Conservation (phyloP, 768 basidiomycete genomes). For the Albatrellus ellisii region DNA sequence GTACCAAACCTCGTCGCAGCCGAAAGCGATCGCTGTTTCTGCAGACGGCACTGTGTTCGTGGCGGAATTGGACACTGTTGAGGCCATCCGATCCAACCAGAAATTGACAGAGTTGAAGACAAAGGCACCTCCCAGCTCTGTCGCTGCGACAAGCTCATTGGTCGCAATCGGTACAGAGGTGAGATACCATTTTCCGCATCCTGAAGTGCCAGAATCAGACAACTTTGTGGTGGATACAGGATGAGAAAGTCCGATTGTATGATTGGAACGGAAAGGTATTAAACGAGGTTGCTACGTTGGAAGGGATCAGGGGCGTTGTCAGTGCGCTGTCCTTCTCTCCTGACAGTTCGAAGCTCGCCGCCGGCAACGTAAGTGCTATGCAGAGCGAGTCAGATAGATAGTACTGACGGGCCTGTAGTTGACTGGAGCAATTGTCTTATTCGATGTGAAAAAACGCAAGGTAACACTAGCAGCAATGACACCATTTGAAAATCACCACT, state of each 20-base stretch:
- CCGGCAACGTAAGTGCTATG: slow-evolving; percentile 64
- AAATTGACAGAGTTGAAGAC: slow-evolving; percentile 43
- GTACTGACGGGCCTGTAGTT: slow-evolving; percentile 32
- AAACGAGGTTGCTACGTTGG: slow-evolving; percentile 40
- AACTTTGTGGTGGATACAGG: slow-evolving; percentile 25
- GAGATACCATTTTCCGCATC: slow-evolving; percentile 15
- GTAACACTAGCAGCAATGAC: slow-evolving; percentile 21
- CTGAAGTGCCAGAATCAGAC: neutral
- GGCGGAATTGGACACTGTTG: slow-evolving; percentile 40
- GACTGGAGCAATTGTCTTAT: slow-evolving; percentile 68
- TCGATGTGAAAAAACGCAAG: slow-evolving; percentile 54
- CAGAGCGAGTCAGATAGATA: neutral
- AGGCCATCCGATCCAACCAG: slow-evolving; percentile 61
- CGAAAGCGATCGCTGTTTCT: slow-evolving; percentile 47
- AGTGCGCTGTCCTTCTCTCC: slow-evolving; percentile 71
- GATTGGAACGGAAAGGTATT: slow-evolving; percentile 57
- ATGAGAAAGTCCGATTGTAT: slow-evolving; percentile 62
- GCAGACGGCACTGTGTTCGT: slow-evolving; percentile 56
- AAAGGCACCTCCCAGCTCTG: slow-evolving; percentile 37
- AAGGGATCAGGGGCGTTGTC: slow-evolving; percentile 58
- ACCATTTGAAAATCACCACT: neutral
- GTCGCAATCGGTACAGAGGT: slow-evolving; percentile 74
- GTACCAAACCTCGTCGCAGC: slow-evolving; percentile 45
- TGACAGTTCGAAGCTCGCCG: slow-evolving; percentile 60
- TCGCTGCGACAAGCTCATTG: slow-evolving; percentile 36